A percentile compares a stretch with the other conserved stretches of the same genome.
Evolutionary conservation across 1,284 basidiomycete species (phyloP).

Genomic region (Limonomyces culmigenus): DNA sequence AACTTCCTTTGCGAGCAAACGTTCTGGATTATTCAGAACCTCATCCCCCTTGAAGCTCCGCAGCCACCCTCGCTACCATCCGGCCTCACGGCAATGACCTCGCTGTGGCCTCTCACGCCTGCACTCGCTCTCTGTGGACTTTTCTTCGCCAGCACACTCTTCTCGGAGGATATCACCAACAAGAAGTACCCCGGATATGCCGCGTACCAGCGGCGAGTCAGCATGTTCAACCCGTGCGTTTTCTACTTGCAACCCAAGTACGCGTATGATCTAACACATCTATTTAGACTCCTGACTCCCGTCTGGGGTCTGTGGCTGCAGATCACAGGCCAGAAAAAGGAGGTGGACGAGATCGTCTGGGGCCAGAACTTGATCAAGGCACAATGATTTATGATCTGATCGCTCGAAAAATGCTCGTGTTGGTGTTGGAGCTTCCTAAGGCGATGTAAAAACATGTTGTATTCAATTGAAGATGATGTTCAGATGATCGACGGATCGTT

Average conservation of each 20-base stretch:
- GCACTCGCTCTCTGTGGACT: constrained; percentile 43
- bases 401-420: no score
- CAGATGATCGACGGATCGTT: no score
- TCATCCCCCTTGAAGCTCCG: constrained; percentile 44
- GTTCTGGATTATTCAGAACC: constrained; percentile 66
- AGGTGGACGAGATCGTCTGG: constrained; percentile 24
- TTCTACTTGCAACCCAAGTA: no score
- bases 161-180: constrained; percentile 67
- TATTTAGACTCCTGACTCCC: constrained; percentile 31
- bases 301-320: constrained; percentile 21
- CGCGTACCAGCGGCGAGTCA: constrained; percentile 66
- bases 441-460: no score
- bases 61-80: constrained; percentile 20
- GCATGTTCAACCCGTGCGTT: constrained; percentile 68
- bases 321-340: constrained; percentile 12
- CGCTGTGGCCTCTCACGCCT: constrained; percentile 29
- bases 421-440: no score
- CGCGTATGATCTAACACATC: no score
- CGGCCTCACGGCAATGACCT: constrained; percentile 12
- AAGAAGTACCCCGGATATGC: constrained; percentile 66
- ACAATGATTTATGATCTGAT: no score
- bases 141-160: constrained; percentile 58
- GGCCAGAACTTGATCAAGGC: no score
- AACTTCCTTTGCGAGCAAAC: constrained; percentile 83
- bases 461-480: no score